Percentiles rank a stretch among this genome's conserved stretches.
These are phyloP conservation scores for Diaporthe ilicicola DNA, from an alignment of 2,329 filamentous ascomycete species.

Conservation along the genomic window DNA sequence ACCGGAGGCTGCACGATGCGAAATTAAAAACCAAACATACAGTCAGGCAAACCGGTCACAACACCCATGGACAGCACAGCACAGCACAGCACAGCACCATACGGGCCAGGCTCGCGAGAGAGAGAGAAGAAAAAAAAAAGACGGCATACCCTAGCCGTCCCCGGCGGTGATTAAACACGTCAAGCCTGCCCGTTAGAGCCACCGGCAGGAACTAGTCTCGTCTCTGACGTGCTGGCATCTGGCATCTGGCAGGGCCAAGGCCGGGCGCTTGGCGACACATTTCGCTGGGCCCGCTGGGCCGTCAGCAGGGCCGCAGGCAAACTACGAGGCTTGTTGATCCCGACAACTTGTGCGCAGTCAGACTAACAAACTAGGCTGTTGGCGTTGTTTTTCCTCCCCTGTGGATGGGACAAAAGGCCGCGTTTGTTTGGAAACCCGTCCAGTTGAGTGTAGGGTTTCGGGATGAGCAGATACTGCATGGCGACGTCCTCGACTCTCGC, in stretches of 20 bases:
- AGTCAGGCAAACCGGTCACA: not conserved
- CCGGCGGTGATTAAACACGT: not conserved
- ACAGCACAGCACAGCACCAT: not conserved
- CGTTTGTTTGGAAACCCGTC: constrained; percentile 15
- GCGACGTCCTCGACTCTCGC: constrained; percentile 12
- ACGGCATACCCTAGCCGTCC: not conserved
- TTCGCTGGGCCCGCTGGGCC: not conserved
- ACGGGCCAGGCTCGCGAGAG: not conserved
- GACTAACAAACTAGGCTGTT: not conserved
- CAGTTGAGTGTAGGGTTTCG: constrained; percentile 13
- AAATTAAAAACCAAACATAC: constrained; percentile 21
- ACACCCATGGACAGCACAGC: not conserved
- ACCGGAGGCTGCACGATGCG: constrained; percentile 9
- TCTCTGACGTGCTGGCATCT: not conserved
- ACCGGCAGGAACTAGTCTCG: not conserved
- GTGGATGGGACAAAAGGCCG: not conserved
- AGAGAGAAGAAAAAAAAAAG: not conserved
- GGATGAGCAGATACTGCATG: constrained; percentile 17
- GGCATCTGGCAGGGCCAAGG: not conserved
- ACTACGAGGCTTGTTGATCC: not conserved
- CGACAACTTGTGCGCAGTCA: not conserved
- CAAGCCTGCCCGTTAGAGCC: not conserved
- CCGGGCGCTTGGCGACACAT: not conserved
- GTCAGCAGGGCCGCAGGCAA: constrained; percentile 7
- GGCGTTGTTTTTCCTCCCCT: not conserved